phyloP scores from a whole-genome alignment of 345 rosid genomes.

The Abelmoschus esculentus region DNA sequence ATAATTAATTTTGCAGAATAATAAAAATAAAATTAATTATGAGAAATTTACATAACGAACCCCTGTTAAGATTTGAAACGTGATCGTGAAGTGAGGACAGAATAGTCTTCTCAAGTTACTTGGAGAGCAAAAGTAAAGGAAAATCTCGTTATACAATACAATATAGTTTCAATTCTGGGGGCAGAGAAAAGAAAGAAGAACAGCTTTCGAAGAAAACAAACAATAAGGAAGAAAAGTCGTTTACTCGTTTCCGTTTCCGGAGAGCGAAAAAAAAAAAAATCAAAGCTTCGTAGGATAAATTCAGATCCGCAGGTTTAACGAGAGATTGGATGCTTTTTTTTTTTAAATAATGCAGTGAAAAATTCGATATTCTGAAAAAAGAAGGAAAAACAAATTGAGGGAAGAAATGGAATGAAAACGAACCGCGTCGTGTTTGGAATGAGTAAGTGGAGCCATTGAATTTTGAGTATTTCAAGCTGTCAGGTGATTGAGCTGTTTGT shows the following conservation, averaged over 20 bases:
- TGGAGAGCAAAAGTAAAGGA: not conserved
- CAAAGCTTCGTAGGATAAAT: not conserved
- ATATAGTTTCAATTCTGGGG: not conserved
- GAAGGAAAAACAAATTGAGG: too few relatives aligned
- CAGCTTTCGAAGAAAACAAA: constrained; percentile 6
- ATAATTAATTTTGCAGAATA: too few relatives aligned
- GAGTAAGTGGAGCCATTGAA: constrained; percentile 5
- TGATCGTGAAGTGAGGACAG: not conserved
- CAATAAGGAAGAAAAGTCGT: constrained; percentile 9
- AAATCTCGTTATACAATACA: not conserved
- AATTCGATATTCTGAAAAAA: not conserved
- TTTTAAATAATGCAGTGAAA: not conserved
- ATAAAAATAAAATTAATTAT: too few relatives aligned
- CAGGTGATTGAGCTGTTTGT: not conserved
- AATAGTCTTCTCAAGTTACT: not conserved
- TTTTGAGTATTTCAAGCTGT: not conserved
- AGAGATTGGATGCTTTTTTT: not conserved
- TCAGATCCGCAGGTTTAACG: constrained; percentile 18
- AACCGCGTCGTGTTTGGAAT: constrained; percentile 8
- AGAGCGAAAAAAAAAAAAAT: too few relatives aligned
- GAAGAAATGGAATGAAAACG: not conserved
- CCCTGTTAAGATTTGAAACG: not conserved
- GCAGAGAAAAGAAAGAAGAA: not conserved
- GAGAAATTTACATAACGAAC: not conserved
- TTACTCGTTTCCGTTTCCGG: constrained; percentile 3